A percentile compares a stretch with the other conserved stretches of the same genome.
These are phyloP conservation scores for Rhizodiscina lignyota DNA, from an alignment of 495 filamentous ascomycete species.

Conservation along the genomic window DNA sequence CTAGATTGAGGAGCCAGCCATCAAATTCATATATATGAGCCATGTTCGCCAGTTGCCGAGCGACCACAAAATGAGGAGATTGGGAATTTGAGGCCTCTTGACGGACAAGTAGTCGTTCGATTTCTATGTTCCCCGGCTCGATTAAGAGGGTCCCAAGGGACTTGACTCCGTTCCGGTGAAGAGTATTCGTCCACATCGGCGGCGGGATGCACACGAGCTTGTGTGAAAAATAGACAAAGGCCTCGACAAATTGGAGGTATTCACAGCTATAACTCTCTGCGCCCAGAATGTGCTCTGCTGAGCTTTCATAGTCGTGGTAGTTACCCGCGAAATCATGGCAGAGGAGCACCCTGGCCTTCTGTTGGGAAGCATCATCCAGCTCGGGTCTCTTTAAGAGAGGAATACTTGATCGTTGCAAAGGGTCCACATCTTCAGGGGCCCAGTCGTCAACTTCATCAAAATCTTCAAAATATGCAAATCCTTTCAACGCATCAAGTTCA, in stretches of 20 bases:
- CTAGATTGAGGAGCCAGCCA: slow-evolving; percentile 31
- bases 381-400: slow-evolving; percentile 17
- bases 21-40: slow-evolving; percentile 28
- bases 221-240: slow-evolving; percentile 30
- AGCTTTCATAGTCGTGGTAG: slow-evolving; percentile 25
- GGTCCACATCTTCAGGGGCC: slow-evolving; percentile 19
- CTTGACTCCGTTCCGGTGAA: slow-evolving; percentile 28
- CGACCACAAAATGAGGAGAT: slow-evolving; percentile 16
- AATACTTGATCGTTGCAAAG: slow-evolving; percentile 24
- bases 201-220: slow-evolving; percentile 28
- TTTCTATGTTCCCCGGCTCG: slow-evolving; percentile 18
- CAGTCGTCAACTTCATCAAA: slow-evolving; percentile 22
- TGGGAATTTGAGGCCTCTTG: slow-evolving; percentile 3
- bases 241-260: slow-evolving; percentile 24
- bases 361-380: background rate
- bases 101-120: slow-evolving; percentile 14
- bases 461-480: slow-evolving; percentile 20
- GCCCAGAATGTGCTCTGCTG: slow-evolving; percentile 10
- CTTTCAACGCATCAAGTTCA: slow-evolving; percentile 14
- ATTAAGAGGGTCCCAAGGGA: slow-evolving; percentile 26
- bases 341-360: slow-evolving; percentile 16
- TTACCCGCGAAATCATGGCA: slow-evolving; percentile 29
- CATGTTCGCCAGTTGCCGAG: slow-evolving; percentile 21
- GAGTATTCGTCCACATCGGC: slow-evolving; percentile 26
- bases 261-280: slow-evolving; percentile 20